Base-by-base conservation (phyloP, 2,329 filamentous ascomycete genomes). In the Calycina marina region DNA sequence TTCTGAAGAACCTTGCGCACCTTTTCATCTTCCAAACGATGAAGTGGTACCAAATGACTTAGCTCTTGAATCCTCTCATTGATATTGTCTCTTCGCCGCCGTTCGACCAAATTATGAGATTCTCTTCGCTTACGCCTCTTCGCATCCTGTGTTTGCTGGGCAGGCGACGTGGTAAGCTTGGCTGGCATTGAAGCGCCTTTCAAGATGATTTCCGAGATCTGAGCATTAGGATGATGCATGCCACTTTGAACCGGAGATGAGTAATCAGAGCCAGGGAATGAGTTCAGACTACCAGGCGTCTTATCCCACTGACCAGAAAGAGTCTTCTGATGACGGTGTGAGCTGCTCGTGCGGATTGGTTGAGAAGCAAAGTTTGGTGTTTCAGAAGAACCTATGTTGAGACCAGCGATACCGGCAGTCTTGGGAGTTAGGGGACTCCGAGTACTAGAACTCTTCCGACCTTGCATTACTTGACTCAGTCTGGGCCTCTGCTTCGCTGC, bases 31-130 rank as follows among this genome's bases (percentile, higher is more conserved):
- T 98, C 90, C 2, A 98, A 67, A 39, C 90, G 77, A 56, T 98
- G 90, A 39, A 77, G 69, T 14, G 90, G 90, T 2, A 98, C 88
- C 12, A 98, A 70, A 48, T 85, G 83, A 50, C 88, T 93, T 5
- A 98, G 69, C 51, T 98, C 90, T 51, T 96, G 88, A 41, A 98
- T 98, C 26, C 90, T 76, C 58, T 98, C 90, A 47, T 98, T 98
- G 64, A 98, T 98, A 53, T 96, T 96, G 60, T 96, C 90, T 40
- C 90, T 75, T 40, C 90, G 78, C 31, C 90, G 77, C 35, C 90
- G 83, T 61, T 98, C 90, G 8, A 98, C 90, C 24, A 93, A 67
- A 53, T 98, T 96, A 61, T 98, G 90, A 1, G 88, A 96, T 51
- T 94, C 90, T 24, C 90, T 72, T 38, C 90, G 75, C 39, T 86